Percentiles rank a stretch among this genome's conserved stretches.
phyloP scores from a whole-genome alignment of 176 grass and related monocot species.

The Carex kokanica region DNA sequence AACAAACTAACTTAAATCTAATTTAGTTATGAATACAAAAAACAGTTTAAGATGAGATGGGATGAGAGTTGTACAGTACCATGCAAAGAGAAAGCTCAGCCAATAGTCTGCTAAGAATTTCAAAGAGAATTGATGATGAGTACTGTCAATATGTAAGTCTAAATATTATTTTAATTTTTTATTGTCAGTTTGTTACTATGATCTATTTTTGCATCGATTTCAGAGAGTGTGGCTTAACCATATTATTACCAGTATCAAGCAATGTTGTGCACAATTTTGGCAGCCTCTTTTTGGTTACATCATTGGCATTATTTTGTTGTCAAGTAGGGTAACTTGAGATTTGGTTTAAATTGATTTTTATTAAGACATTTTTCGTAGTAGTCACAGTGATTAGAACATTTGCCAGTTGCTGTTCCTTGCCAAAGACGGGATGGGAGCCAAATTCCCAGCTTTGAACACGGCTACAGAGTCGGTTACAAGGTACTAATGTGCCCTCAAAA shows the following conservation, averaged over 20 bases:
- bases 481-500: too few relatives aligned
- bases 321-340: background rate
- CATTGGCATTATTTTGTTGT: background rate
- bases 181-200: background rate
- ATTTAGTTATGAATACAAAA: too few relatives aligned
- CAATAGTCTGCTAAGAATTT: constrained; percentile 40
- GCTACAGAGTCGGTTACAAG: constrained; percentile 47
- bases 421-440: constrained; percentile 47
- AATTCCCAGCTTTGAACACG: constrained; percentile 42
- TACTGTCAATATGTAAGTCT: constrained; percentile 41
- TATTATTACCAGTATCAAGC: background rate
- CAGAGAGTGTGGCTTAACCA: background rate
- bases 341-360: background rate
- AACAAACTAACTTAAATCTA: too few relatives aligned
- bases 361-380: background rate
- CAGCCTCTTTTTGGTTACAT: background rate
- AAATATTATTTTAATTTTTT: background rate
- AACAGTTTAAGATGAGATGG: too few relatives aligned
- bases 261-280: background rate
- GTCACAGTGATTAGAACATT: background rate
- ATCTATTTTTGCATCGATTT: background rate
- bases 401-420: constrained; percentile 42
- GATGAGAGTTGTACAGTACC: too few relatives aligned
- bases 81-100: too few relatives aligned
- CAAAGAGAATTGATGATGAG: constrained; percentile 50